Base-by-base conservation (phyloP, 345 rosid genomes). In the Eucalyptus globulus region DNA sequence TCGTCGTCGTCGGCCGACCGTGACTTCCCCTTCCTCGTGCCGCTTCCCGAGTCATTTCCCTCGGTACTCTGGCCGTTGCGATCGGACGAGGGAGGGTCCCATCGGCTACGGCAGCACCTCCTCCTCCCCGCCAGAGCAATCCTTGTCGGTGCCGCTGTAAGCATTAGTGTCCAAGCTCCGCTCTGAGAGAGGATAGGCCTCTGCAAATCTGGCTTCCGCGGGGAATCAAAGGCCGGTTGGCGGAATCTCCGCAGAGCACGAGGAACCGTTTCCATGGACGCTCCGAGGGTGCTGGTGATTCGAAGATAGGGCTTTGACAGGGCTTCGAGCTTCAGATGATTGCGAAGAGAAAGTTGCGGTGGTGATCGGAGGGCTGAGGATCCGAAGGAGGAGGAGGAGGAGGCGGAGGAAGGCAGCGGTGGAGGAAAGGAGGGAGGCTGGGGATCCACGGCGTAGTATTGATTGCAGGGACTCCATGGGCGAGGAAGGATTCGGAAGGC, bases 1-100 rank as follows among this genome's bases (percentile, higher is more conserved):
- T 96, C 99, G 17, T 98, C 99, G 24, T 98, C 97, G 69, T 97
- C 97, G 3, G 98, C 98, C 99, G 99, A 98, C 67, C 99, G 90
- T 3, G 99, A 96, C 93, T 93, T 98, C 91, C 99, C 90, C 96
- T 97, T 97, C 93, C 93, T 91, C 14, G 93, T 88, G 27, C 96
- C 97, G 49, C 92, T 91, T 4, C 95, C 95, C 1, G 93, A 87
- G 21, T 94, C 99, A 45, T 72, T 88, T 22, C 90, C 93, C 80
- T 91, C 87, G 7, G 87, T 85, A 49, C 85, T 87, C 83, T 90
- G 88, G 86, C 90, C 91, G 89, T 53, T 83, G 37, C 93, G 89
- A 87, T 94, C 95, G 3, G 95, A 92, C 24, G 90, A 86, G n/a
- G 95, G 96, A 22, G 97, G 97, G 29, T 97, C 99, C 99, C 99